Percentiles rank a stretch among this genome's conserved stretches.
Evolutionary conservation across 768 basidiomycete species (phyloP).

Genomic region (Coprinellus micaceus): DNA sequence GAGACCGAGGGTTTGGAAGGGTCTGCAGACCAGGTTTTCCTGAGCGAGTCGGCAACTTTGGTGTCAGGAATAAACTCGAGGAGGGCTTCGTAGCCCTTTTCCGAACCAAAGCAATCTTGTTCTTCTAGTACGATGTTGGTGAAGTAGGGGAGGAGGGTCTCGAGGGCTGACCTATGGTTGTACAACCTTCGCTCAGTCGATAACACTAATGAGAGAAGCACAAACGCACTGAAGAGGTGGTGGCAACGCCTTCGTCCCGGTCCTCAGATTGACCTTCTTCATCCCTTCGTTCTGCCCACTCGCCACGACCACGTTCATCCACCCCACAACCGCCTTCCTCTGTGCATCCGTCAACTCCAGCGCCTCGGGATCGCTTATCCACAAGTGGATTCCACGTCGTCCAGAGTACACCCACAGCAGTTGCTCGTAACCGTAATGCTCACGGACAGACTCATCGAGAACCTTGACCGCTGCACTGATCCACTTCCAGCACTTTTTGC

Average conservation of each 20-base stretch:
- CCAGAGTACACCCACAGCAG: slow-evolving; percentile 99
- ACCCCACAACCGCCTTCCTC: slow-evolving; percentile 80
- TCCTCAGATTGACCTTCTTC: slow-evolving; percentile 78
- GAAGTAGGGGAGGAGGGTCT: slow-evolving; percentile 56
- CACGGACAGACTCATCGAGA: slow-evolving; percentile 70
- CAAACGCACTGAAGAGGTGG: slow-evolving; percentile 65
- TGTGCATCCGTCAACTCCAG: slow-evolving; percentile 90
- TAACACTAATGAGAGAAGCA: slow-evolving; percentile 3
- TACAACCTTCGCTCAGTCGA: background rate
- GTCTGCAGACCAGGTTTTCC: slow-evolving; percentile 55
- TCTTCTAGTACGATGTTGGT: slow-evolving; percentile 66
- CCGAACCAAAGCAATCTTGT: slow-evolving; percentile 76
- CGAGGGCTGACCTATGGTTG: slow-evolving; percentile 38
- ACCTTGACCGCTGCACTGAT: slow-evolving; percentile 90
- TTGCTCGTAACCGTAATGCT: slow-evolving; percentile 88
- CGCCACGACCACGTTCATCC: slow-evolving; percentile 78
- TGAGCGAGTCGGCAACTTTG: slow-evolving; percentile 43
- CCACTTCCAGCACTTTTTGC: slow-evolving; percentile 90
- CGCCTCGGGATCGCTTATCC: slow-evolving; percentile 90
- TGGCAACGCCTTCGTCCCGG: slow-evolving; percentile 48
- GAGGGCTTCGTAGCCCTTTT: slow-evolving; percentile 71
- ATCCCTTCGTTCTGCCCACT: slow-evolving; percentile 76
- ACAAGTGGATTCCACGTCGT: slow-evolving; percentile 95
- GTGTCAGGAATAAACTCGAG: slow-evolving; percentile 72
- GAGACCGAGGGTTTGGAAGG: slow-evolving; percentile 53